Evolutionary conservation across 176 grass and related monocot species (phyloP).

Genomic region (Oryza glumipatula): DNA sequence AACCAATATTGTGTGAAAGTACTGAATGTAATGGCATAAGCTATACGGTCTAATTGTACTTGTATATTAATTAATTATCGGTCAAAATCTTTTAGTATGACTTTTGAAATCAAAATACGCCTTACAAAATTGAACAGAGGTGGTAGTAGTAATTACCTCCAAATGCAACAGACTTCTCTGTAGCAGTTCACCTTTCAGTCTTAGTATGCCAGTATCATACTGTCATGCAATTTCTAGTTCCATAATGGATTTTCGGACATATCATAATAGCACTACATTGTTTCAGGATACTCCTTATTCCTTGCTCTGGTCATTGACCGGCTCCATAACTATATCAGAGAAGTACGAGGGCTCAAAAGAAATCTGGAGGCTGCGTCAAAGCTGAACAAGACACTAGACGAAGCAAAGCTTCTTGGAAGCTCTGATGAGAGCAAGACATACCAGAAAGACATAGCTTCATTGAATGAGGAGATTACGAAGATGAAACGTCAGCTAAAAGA

Average conservation of each 20-base stretch:
- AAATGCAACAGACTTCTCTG: neutral
- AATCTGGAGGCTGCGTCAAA: constrained; percentile 65
- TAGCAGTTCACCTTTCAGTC: neutral
- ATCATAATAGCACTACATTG: neutral
- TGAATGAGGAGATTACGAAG: constrained; percentile 54
- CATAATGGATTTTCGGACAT: neutral
- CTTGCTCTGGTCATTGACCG: constrained; percentile 82
- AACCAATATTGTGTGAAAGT: no score
- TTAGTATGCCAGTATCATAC: neutral
- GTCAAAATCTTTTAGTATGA: no score
- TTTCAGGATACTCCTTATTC: constrained; percentile 84
- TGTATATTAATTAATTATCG: no score
- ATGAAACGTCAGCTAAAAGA: constrained; percentile 45
- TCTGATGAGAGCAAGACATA: constrained; percentile 37
- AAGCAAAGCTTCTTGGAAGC: constrained; percentile 36
- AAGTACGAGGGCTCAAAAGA: constrained; percentile 65
- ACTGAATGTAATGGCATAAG: no score
- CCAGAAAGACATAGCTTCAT: constrained; percentile 30
- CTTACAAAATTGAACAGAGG: no score
- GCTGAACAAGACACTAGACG: constrained; percentile 57
- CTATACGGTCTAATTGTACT: no score
- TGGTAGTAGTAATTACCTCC: neutral
- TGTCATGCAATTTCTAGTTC: constrained; percentile 19
- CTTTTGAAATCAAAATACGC: no score
- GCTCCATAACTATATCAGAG: constrained; percentile 81